These are phyloP conservation scores for Kondoa malvinella DNA, from an alignment of 768 basidiomycete genomes.

Conservation along the genomic window DNA sequence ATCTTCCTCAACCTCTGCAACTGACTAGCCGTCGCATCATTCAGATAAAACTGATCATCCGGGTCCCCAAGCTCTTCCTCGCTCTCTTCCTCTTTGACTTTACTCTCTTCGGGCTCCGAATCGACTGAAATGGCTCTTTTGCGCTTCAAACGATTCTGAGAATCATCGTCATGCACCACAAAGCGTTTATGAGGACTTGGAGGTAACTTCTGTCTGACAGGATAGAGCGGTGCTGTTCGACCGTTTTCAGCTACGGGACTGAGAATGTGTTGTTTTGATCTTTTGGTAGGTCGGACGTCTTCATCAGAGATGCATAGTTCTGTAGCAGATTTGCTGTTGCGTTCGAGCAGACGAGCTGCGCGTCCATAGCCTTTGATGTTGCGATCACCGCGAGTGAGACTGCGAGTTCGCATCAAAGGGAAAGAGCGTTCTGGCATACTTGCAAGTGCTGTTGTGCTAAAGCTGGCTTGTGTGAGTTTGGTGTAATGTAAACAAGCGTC, in stretches of 20 bases:
- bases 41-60: conserved; percentile 6
- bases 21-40: conserved; percentile 1
- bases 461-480: too few species aligned
- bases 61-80: conserved; percentile 7
- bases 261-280: not conserved
- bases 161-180: not conserved
- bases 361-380: too few species aligned
- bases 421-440: too few species aligned
- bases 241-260: not conserved
- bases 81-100: not conserved
- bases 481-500: too few species aligned
- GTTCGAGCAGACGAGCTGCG: too few species aligned
- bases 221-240: not conserved
- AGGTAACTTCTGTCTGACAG: not conserved
- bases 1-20: not conserved
- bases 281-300: not conserved
- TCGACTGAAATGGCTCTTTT: not conserved
- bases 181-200: not conserved
- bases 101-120: too few species aligned
- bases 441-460: too few species aligned
- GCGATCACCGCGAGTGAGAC: not conserved
- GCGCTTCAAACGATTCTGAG: not conserved
- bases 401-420: not conserved
- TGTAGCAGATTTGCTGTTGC: too few species aligned
- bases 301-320: not conserved